Evolutionary conservation across 2,329 filamentous ascomycete species (phyloP).

Genomic region (Aspergillus caelatus): DNA sequence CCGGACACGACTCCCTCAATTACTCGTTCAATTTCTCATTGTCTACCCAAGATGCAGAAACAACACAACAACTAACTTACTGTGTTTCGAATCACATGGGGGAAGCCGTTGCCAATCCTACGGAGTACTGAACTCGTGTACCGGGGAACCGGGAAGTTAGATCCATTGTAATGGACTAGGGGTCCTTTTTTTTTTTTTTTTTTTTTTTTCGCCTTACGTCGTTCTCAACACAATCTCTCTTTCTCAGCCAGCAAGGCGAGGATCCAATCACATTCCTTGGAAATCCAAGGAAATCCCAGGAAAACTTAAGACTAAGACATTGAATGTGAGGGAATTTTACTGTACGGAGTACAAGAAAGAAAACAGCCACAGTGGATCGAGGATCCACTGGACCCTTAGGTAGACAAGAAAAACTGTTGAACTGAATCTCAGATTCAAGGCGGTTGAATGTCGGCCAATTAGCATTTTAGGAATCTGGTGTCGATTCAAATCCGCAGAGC

Average conservation of each 20-base stretch:
- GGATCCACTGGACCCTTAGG: too few species aligned
- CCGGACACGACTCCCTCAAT: not conserved
- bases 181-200: not conserved
- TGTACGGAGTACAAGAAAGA: too few species aligned
- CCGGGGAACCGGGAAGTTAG: not conserved
- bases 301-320: not conserved
- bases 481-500: not conserved
- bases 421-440: too few species aligned
- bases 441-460: not conserved
- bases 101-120: too few species aligned
- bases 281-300: not conserved
- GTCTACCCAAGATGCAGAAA: too few species aligned
- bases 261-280: not conserved
- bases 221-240: not conserved
- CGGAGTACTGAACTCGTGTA: too few species aligned
- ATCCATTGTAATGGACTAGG: not conserved
- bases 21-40: too few species aligned
- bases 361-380: not conserved
- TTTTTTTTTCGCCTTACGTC: not conserved
- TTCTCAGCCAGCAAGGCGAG: not conserved
- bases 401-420: too few species aligned
- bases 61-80: too few species aligned
- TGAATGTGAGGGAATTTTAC: not conserved
- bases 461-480: not conserved
- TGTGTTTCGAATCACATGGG: too few species aligned